Evolutionary conservation across 179 eudicot genomes (phyloP).

Genomic region (Sideroxylon spinosum): DNA sequence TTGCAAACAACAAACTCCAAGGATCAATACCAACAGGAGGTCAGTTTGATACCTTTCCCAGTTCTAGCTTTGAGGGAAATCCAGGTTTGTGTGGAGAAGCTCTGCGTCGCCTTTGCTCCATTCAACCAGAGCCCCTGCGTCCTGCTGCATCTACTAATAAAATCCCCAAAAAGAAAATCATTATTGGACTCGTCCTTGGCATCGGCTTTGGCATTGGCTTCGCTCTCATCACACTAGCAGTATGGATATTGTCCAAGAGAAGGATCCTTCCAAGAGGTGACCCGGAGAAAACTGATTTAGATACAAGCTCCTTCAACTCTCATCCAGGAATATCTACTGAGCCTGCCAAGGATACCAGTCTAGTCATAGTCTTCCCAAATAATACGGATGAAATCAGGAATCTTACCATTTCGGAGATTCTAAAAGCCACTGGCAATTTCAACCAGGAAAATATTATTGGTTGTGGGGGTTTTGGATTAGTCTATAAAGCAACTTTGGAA

Average conservation of each 20-base stretch:
- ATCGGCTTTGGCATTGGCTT: slow-evolving; percentile 47
- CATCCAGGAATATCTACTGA: slow-evolving; percentile 40
- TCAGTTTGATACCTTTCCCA: not conserved
- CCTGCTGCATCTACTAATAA: slow-evolving; percentile 12
- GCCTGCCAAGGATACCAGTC: slow-evolving; percentile 49
- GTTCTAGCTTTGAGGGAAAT: not conserved
- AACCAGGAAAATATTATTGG: slow-evolving; percentile 29
- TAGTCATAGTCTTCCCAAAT: slow-evolving; percentile 39
- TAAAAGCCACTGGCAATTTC: slow-evolving; percentile 29
- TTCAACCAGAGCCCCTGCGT: slow-evolving; percentile 20
- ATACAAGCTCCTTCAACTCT: slow-evolving; percentile 44
- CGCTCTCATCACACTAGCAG: slow-evolving; percentile 38
- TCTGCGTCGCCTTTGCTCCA: slow-evolving; percentile 36
- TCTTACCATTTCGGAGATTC: slow-evolving; percentile 19
- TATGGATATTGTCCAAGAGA: slow-evolving; percentile 63
- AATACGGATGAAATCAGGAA: slow-evolving; percentile 16
- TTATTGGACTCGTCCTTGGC: slow-evolving; percentile 55
- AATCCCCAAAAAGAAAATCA: slow-evolving; percentile 40
- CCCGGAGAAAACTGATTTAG: slow-evolving; percentile 41
- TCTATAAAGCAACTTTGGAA: slow-evolving; percentile 25
- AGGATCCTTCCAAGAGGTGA: slow-evolving; percentile 59
- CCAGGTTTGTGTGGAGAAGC: slow-evolving; percentile 13
- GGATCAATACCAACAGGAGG: slow-evolving; percentile 15
- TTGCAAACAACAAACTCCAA: slow-evolving; percentile 5
- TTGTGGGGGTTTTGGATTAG: slow-evolving; percentile 30